phyloP scores from a whole-genome alignment of 1,284 basidiomycete genomes.

The Moesziomyces antarcticus region DNA sequence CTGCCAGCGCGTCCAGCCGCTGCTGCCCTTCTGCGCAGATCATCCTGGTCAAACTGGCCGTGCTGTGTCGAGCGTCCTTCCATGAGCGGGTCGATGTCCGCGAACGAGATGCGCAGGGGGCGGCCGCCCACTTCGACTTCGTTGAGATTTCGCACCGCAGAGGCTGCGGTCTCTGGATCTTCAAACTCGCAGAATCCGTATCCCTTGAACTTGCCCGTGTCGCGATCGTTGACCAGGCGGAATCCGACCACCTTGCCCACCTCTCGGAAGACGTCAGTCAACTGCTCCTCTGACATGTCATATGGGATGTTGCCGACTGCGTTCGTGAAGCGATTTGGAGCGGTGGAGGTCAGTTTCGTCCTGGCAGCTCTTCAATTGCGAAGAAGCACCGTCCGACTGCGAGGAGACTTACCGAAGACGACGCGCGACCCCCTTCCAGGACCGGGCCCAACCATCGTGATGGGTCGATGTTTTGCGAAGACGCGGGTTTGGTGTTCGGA shows the following conservation, averaged over 20 bases:
- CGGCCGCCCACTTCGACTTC: slow-evolving; percentile 81
- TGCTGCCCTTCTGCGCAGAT: slow-evolving; percentile 40
- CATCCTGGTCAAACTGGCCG: slow-evolving; percentile 56
- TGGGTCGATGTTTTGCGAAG: background rate
- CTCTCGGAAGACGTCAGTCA: slow-evolving; percentile 64
- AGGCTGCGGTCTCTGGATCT: slow-evolving; percentile 89
- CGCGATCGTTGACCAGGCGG: slow-evolving; percentile 83
- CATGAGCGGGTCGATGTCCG: slow-evolving; percentile 69
- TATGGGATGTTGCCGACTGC: slow-evolving; percentile 67
- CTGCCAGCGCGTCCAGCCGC: slow-evolving; percentile 36
- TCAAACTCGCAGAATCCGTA: slow-evolving; percentile 98
- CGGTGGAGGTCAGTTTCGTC: background rate
- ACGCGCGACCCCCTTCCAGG: slow-evolving; percentile 49
- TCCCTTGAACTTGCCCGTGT: slow-evolving; percentile 94
- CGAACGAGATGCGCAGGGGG: slow-evolving; percentile 83
- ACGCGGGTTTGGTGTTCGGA: background rate
- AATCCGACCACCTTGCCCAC: slow-evolving; percentile 66
- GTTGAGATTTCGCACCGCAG: slow-evolving; percentile 86
- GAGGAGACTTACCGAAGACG: slow-evolving; percentile 33
- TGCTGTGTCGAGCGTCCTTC: slow-evolving; percentile 62
- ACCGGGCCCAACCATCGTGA: slow-evolving; percentile 35
- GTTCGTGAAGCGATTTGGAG: background rate
- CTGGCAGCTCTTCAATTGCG: too few relatives aligned
- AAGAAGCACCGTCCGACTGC: too few relatives aligned
- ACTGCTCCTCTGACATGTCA: slow-evolving; percentile 66